phyloP scores from a whole-genome alignment of 2,329 filamentous ascomycete species.

The Sclerotinia nivalis region DNA sequence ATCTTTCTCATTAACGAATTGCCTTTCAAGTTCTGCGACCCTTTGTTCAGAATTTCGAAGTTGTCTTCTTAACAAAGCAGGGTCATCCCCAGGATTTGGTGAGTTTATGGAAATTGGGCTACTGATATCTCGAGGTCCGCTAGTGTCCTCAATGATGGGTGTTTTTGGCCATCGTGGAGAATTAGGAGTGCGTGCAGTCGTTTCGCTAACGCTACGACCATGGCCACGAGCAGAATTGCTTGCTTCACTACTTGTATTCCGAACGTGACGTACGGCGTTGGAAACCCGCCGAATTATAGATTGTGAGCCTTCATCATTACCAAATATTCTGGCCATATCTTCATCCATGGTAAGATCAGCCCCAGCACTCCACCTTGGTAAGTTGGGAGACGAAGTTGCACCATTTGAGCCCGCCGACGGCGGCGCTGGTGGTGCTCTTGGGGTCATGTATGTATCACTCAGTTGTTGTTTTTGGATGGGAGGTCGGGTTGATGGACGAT shows the following conservation, averaged over 20 bases:
- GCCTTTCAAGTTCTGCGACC: slow-evolving; percentile 83
- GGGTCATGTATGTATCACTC: slow-evolving; percentile 42
- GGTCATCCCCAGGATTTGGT: slow-evolving; percentile 60
- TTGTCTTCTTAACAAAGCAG: slow-evolving; percentile 69
- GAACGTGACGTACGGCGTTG: slow-evolving; percentile 89
- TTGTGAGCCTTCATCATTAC: slow-evolving; percentile 70
- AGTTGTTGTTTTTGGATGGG: slow-evolving; percentile 47
- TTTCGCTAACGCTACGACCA: slow-evolving; percentile 65
- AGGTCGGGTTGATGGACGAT: slow-evolving; percentile 40
- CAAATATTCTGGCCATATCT: slow-evolving; percentile 87
- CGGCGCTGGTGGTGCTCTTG: slow-evolving; percentile 40
- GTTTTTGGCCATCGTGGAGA: slow-evolving; percentile 71
- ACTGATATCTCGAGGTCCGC: slow-evolving; percentile 61
- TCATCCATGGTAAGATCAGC: slow-evolving; percentile 94
- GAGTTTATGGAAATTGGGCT: slow-evolving; percentile 68
- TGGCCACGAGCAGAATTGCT: slow-evolving; percentile 52
- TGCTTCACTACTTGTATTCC: slow-evolving; percentile 72
- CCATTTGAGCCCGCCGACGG: slow-evolving; percentile 44
- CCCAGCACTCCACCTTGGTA: slow-evolving; percentile 74
- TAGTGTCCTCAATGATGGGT: slow-evolving; percentile 57
- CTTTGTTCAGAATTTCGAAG: slow-evolving; percentile 78
- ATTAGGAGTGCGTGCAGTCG: slow-evolving; percentile 61
- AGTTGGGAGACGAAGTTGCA: slow-evolving; percentile 57
- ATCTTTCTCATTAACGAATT: slow-evolving; percentile 60
- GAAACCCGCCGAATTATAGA: slow-evolving; percentile 87